phyloP scores from a whole-genome alignment of 352 stramenopile genomes.

The Achlya hypogyna region DNA sequence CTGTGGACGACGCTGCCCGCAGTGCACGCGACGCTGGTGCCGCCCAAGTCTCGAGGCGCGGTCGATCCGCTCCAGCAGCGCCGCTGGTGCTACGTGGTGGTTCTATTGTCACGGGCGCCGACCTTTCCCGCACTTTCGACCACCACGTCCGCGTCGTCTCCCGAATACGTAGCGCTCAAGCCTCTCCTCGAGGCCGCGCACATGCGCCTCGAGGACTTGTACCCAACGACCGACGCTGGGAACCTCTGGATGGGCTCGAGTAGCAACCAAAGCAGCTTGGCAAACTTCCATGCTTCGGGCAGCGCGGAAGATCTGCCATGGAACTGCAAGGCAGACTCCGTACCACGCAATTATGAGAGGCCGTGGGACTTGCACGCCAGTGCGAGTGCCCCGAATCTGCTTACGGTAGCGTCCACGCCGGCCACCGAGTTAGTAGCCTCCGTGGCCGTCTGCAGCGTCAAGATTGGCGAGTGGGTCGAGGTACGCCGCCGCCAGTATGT shows the following conservation, averaged over 20 bases:
- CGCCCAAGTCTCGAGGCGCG: neutral
- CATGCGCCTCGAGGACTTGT: slow-evolving; percentile 15
- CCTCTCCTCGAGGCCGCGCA: slow-evolving; percentile 8
- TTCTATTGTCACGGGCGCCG: slow-evolving; percentile 34
- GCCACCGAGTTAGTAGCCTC: neutral
- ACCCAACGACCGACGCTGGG: neutral
- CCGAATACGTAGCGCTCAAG: neutral
- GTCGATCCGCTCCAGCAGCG: neutral
- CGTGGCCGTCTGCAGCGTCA: neutral
- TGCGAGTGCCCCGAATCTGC: neutral
- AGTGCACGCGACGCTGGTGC: slow-evolving; percentile 31
- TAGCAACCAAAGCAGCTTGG: too few species aligned
- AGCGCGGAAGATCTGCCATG: slow-evolving; percentile 15
- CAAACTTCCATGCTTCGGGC: neutral
- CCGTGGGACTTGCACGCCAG: slow-evolving; percentile 20
- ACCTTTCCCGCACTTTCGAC: slow-evolving; percentile 29
- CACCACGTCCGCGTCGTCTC: neutral
- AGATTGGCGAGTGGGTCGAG: slow-evolving; percentile 45
- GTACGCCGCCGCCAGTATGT: slow-evolving; percentile 37
- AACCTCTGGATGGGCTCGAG: neutral
- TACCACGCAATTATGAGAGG: slow-evolving; percentile 21
- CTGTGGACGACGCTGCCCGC: slow-evolving; percentile 37
- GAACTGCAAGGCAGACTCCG: slow-evolving; percentile 13
- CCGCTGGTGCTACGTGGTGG: slow-evolving; percentile 34
- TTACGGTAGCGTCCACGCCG: neutral